Evolutionary conservation across 257 asterid species (phyloP).

Genomic region (Buddleja alternifolia): DNA sequence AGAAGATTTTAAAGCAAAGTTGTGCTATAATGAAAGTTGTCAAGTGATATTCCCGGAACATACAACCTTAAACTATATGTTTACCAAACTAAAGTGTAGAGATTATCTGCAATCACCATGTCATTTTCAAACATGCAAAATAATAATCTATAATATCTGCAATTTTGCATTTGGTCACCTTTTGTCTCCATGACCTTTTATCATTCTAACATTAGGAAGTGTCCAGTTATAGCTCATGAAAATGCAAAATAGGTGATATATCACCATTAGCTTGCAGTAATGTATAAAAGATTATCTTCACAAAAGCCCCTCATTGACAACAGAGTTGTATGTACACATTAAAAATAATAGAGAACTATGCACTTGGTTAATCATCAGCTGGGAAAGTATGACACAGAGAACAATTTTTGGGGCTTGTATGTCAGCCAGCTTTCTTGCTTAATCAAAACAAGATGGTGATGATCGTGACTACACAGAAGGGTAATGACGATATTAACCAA

Average conservation of each 20-base stretch:
- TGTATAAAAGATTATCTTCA: too few species aligned
- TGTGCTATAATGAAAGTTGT: neutral
- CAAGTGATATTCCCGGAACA: neutral
- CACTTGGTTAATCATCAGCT: too few species aligned
- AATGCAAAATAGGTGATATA: neutral
- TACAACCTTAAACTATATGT: constrained; percentile 4
- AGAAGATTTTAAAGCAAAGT: constrained; percentile 1
- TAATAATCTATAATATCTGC: neutral
- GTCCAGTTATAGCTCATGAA: constrained; percentile 5
- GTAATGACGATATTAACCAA: too few species aligned
- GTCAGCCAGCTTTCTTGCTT: too few species aligned
- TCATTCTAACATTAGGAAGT: neutral
- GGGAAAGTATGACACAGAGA: too few species aligned
- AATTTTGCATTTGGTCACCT: neutral
- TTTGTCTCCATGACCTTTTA: neutral
- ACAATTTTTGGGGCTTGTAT: too few species aligned
- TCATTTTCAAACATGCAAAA: neutral
- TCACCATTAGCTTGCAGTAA: neutral
- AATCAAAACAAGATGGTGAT: too few species aligned
- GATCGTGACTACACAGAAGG: too few species aligned
- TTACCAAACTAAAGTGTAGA: neutral
- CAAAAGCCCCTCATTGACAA: too few species aligned
- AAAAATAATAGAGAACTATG: too few species aligned
- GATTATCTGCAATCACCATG: neutral
- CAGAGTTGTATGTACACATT: too few species aligned